Base-by-base conservation (phyloP, 495 filamentous ascomycete genomes). In the Astrothelium macrocarpum region DNA sequence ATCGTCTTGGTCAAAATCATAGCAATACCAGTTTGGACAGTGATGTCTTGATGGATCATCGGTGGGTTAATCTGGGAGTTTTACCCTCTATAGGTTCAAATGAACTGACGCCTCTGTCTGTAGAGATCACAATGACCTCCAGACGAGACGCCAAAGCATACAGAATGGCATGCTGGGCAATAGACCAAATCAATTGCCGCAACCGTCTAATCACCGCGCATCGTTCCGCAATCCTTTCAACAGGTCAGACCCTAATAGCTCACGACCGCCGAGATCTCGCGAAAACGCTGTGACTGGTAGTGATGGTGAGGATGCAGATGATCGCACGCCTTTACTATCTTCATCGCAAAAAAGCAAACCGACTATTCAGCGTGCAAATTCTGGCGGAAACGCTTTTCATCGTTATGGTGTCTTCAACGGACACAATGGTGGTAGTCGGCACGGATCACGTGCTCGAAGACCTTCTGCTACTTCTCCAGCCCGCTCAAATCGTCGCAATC, bases 11-110 rank as follows among this genome's bases (percentile, higher is more conserved):
- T 12, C 56, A 39, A 25, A 68, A 69, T 45, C 61, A 62, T 23
- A 76, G 74, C 63, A 73, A 71, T 59, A 72, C 67, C 11, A 76
- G 74, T 62, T 63, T 75, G 12, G 74, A 76, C 32, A 76, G 74
- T 64, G 73, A 76, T 59, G 74, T 73, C 1, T 61, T 76, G 59
- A 70, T 76, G 29, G 74, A 76, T 59, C 74, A 76, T 61, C 63
- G 72, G 53, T 62, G 63, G 18, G 34, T 45, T 59, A 16, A 63
- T 20, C 18, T 0, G 25, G 23, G 26, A 36, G 42, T 29, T 62
- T 10, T 16, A 68, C 64, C 18, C 59, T 20, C 49, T 62, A 60
- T 68, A 62, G 42, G 18, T 69, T 16, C 62, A 65, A 32, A 42
- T 65, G 16, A 39, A 56, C 1, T 67, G 36, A 63, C 67, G 23